A percentile compares a stretch with the other conserved stretches of the same genome.
Evolutionary conservation across 2,329 filamentous ascomycete species (phyloP).

Genomic region (Tolypocladium guangdongense): DNA sequence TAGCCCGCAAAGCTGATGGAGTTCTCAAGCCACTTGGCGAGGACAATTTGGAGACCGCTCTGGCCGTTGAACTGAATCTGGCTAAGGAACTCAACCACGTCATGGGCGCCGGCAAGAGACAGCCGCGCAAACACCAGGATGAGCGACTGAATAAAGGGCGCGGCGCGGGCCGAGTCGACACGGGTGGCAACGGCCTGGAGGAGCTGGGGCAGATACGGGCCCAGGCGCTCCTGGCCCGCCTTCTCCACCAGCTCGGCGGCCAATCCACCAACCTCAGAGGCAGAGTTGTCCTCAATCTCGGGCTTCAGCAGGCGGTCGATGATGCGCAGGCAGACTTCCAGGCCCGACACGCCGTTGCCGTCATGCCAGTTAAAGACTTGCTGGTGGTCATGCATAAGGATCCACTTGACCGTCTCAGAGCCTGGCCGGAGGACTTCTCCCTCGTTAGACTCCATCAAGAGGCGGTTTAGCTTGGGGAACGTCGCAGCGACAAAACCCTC

Average conservation of each 20-base stretch:
- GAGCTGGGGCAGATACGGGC: constrained; percentile 80
- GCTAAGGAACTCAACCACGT: constrained; percentile 86
- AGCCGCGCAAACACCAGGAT: constrained; percentile 92
- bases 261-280: constrained; percentile 89
- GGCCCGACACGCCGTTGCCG: constrained; percentile 64
- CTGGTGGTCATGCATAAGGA: constrained; percentile 79
- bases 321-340: constrained; percentile 83
- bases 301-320: constrained; percentile 83
- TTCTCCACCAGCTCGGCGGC: constrained; percentile 94
- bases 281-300: constrained; percentile 80
- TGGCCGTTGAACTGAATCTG: constrained; percentile 70
- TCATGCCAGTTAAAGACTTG: constrained; percentile 86
- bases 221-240: constrained; percentile 81
- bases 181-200: constrained; percentile 80
- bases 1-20: constrained; percentile 96
- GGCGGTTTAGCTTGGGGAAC: constrained; percentile 74
- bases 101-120: constrained; percentile 71
- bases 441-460: constrained; percentile 76
- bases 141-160: constrained; percentile 88
- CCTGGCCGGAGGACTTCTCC: constrained; percentile 81
- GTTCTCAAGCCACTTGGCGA: constrained; percentile 95
- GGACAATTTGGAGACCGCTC: constrained; percentile 78
- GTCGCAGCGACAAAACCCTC: constrained; percentile 74
- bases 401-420: constrained; percentile 77
- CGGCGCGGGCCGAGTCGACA: constrained; percentile 70